phyloP scores from a whole-genome alignment of 2,329 filamentous ascomycete genomes.

The Cladosporium sp. region DNA sequence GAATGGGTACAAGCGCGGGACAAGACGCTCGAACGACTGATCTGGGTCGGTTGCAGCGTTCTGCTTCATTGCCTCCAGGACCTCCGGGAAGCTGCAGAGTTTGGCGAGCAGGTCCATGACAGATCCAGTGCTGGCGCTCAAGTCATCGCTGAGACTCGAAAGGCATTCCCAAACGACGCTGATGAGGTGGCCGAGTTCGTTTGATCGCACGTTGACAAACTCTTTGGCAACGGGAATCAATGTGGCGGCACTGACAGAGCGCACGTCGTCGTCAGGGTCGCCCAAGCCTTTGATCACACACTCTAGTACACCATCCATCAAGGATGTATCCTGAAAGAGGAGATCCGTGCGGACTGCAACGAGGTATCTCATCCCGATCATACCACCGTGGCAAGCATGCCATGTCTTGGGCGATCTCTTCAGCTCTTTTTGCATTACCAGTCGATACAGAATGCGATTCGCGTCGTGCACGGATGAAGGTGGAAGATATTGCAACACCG shows the following conservation, averaged over 20 bases:
- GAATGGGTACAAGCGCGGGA: slow-evolving; percentile 93
- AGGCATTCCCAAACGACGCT: slow-evolving; percentile 97
- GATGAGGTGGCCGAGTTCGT: slow-evolving; percentile 75
- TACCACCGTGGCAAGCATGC: slow-evolving; percentile 96
- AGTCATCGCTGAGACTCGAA: slow-evolving; percentile 91
- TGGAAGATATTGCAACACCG: slow-evolving; percentile 79
- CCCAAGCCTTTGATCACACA: slow-evolving; percentile 94
- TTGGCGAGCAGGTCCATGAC: slow-evolving; percentile 99
- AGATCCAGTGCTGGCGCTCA: slow-evolving; percentile 94
- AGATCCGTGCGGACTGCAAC: slow-evolving; percentile 93
- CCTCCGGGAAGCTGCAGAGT: slow-evolving; percentile 88
- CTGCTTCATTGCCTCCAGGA: slow-evolving; percentile 87
- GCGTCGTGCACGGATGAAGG: slow-evolving; percentile 75
- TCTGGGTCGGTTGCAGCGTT: slow-evolving; percentile 80
- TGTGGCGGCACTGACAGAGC: slow-evolving; percentile 95
- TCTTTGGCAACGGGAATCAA: slow-evolving; percentile 94
- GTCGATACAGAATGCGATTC: slow-evolving; percentile 77
- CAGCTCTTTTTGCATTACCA: slow-evolving; percentile 88
- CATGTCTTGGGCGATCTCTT: slow-evolving; percentile 71
- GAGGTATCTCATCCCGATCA: slow-evolving; percentile 93
- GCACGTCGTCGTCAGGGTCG: slow-evolving; percentile 90
- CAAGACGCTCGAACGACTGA: slow-evolving; percentile 85
- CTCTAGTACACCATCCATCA: slow-evolving; percentile 88
- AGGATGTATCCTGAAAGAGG: slow-evolving; percentile 72
- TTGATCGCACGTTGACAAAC: slow-evolving; percentile 79